Percentiles rank a stretch among this genome's conserved stretches.
These are phyloP conservation scores for Saturnispora kantuleensis DNA, from an alignment of 805 yeast genomes.

Conservation along the genomic window DNA sequence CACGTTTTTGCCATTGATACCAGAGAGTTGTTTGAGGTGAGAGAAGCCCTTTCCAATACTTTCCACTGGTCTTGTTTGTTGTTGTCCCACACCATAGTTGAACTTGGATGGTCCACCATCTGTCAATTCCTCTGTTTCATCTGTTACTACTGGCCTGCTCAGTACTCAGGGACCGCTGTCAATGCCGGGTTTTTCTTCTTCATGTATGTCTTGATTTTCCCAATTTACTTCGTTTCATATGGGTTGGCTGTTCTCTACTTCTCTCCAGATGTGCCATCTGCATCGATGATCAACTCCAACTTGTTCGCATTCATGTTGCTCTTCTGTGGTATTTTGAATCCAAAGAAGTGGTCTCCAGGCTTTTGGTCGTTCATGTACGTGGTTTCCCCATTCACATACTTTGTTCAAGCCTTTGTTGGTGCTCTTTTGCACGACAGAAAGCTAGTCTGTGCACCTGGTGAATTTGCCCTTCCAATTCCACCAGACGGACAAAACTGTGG, in stretches of 20 bases:
- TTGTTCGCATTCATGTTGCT: conserved; percentile 48
- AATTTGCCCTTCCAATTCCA: conserved; percentile 40
- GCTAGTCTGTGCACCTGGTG: conserved; percentile 39
- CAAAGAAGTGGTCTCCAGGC: conserved; percentile 50
- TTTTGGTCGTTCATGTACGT: conserved; percentile 80
- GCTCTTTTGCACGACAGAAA: conserved; percentile 38
- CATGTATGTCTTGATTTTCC: conserved; percentile 30
- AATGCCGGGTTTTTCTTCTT: conserved; percentile 40
- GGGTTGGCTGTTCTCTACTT: conserved; percentile 48
- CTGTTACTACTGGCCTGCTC: conserved; percentile 28
- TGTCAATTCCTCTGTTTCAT: conserved; percentile 39
- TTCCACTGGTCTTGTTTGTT: conserved; percentile 59
- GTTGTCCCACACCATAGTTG: conserved; percentile 43
- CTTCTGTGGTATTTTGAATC: conserved; percentile 63
- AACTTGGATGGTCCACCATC: conserved; percentile 48
- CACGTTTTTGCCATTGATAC: conserved; percentile 48
- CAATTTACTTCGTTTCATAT: conserved; percentile 38
- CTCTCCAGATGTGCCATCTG: conserved; percentile 59
- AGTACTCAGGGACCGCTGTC: conserved; percentile 28
- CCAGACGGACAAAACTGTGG: conserved; percentile 58
- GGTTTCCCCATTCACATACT: conserved; percentile 60
- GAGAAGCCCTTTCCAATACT: conserved; percentile 62
- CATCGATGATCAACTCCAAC: conserved; percentile 48
- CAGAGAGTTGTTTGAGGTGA: conserved; percentile 56
- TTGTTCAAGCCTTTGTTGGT: conserved; percentile 48